Base-by-base conservation (phyloP, 2,329 filamentous ascomycete genomes). In the Xylogone sp. region DNA sequence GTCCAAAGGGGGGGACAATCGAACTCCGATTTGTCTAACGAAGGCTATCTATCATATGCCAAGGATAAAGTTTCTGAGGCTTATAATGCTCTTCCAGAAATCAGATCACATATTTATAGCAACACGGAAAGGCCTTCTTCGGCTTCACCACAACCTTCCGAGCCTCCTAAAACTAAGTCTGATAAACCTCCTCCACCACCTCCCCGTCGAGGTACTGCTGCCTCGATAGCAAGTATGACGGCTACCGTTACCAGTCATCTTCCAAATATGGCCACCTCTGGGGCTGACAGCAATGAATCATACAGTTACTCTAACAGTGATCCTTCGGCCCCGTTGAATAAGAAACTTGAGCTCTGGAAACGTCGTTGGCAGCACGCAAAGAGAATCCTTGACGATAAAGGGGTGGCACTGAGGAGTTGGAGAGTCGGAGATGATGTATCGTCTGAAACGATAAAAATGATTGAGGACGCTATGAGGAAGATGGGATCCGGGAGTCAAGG, bases 371-470 rank as follows among this genome's bases (percentile, higher is more conserved):
- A 77, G 42, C 73, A 81, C 43, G 88, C 88, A 3, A 82, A 87
- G 56, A 72, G 82, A 24, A 68, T 73, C 39, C 74, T 93, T 9
- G 79, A 81, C n/a, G 71, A 74, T 4, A 73, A 83, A 39, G 86
- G 86, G 3, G 86, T 94, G 1, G 71, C 78, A 57, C 65, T 94
- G 31, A 82, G 87, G 56, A 89, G 80, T 19, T 94, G 89, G 89
- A 76, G 86, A 42, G 79, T 78, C 10, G 89, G 89, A 0, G 74
- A 76, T 22, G 89, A 94, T 70, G 86, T 89, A 7, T 74, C 82
- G 51, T 74, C 74, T 1, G 85, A 88, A 66, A 84, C 86, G 2
- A 75, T 84, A 49, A 79, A 75, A 13, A 76, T 91, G 52, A 81
- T 90, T 3, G 76, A 77, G 65, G 73, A 77, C 54, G 77, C 77